Percentiles rank a stretch among this genome's conserved stretches.
Evolutionary conservation across 768 basidiomycete species (phyloP).

Genomic region (Leccinum subgranulosum): DNA sequence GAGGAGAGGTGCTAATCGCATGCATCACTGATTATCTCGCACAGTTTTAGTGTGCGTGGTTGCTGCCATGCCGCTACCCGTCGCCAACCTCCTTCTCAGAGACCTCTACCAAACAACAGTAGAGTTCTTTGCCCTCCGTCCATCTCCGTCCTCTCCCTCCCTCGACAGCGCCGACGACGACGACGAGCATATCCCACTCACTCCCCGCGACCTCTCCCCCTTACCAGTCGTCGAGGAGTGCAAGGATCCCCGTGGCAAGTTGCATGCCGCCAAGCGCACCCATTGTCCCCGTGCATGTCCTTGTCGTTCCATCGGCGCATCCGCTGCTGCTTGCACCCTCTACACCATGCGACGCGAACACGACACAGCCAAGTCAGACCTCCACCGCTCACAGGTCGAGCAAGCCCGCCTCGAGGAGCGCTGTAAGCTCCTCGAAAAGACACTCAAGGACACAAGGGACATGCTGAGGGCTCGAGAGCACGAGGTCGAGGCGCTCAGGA

Average conservation of each 20-base stretch:
- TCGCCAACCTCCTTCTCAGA: conserved; percentile 46
- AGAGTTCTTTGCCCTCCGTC: conserved; percentile 53
- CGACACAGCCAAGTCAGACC: conserved; percentile 53
- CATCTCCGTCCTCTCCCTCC: conserved; percentile 1
- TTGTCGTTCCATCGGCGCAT: conserved; percentile 33
- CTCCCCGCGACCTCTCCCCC: conserved; percentile 34
- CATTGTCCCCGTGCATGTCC: conserved; percentile 31
- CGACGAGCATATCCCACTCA: conserved; percentile 24
- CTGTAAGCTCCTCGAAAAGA: conserved; percentile 58
- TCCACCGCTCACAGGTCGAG: conserved; percentile 52
- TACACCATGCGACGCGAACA: conserved; percentile 49
- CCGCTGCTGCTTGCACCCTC: conserved; percentile 43
- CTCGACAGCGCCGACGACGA: conserved; percentile 32
- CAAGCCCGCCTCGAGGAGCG: conserved; percentile 58
- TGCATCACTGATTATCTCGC: conserved; percentile 36
- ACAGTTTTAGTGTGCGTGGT: no score
- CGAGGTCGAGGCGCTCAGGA: conserved; percentile 56
- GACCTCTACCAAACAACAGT: conserved; percentile 52
- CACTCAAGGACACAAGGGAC: conserved; percentile 63
- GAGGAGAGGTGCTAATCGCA: conserved; percentile 1
- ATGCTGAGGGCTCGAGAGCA: conserved; percentile 53
- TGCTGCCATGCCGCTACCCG: conserved; percentile 38
- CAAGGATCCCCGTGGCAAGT: conserved; percentile 31
- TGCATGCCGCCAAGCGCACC: conserved; percentile 34
- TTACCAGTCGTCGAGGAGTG: conserved; percentile 42